Evolutionary conservation across 805 yeast genomes (phyloP), one percentile per base, ranked within the genome.

Genomic region (Myxozyma geophila): DNA sequence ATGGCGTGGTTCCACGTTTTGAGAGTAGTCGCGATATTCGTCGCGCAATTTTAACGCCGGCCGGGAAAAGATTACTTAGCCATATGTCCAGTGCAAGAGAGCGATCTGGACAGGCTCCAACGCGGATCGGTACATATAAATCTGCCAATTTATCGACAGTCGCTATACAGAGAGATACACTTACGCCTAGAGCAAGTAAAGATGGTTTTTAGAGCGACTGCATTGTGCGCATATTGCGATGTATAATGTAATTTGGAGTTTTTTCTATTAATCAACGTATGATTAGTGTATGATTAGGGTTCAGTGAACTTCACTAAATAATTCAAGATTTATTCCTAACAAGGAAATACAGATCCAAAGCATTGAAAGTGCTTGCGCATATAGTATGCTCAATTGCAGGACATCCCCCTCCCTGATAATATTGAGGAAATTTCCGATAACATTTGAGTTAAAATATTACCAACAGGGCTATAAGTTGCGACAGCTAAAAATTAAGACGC

Each of bases 31-130:
- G 59, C 23, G 40, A 48, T 37, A 19, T 56, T 15, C 53, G 40
- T 23, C 54, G 48, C 7, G 60, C 58, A 21, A 49, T 55, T 37
- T 51, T 62, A 37, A 61, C 66, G 6, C 67, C 67, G 15, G 67
- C 67, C 0, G 67, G 66, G 13, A 21, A 58, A 43, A 33, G 67
- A 19, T 46, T 64, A 5, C 37, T 64, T 15, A 61, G 63, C 41
- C 44, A 63, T 21, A 62, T 61, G 4, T 39, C 61, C 33, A 59
- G 57, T 36, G n/a, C 54, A 3, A 54, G 40, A 21, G n/a, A 13
- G 2, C 12, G 15, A 13, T 1, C 35, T 19, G 35, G 40, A 19
- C 36, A 49, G 2, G n/a, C 7, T 7, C 7, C 46, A 19, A 35
- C 9, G 21, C 13, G 13, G 40, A 40, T 13, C 8, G 46, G 9